These are phyloP conservation scores for Alternaria sp. DNA, from an alignment of 2,329 filamentous ascomycete species.

Conservation along the genomic window DNA sequence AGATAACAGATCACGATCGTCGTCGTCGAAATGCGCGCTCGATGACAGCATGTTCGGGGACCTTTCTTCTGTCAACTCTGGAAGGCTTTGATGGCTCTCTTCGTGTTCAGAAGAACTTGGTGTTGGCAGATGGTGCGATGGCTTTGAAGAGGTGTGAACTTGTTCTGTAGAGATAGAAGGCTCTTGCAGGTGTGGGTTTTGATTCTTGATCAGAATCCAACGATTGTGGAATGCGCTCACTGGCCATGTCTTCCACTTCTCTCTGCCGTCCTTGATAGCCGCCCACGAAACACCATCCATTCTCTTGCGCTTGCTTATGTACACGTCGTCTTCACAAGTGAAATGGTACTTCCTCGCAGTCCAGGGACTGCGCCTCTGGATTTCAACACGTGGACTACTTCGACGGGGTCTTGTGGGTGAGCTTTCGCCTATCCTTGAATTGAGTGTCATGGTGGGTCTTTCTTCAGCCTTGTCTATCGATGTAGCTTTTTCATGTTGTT, in stretches of 20 bases:
- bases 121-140: conserved; percentile 39
- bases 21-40: conserved; percentile 36
- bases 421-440: background rate
- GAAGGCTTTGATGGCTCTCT: conserved; percentile 1
- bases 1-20: conserved; percentile 41
- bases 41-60: conserved; percentile 19
- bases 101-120: conserved; percentile 38
- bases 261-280: conserved; percentile 30
- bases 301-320: conserved; percentile 46
- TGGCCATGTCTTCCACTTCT: conserved; percentile 36
- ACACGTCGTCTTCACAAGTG: conserved; percentile 45
- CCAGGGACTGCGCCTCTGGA: conserved; percentile 14
- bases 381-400: conserved; percentile 27
- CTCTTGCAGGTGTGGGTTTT: conserved; percentile 18
- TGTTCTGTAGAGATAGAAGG: background rate
- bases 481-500: background rate
- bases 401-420: conserved; percentile 11
- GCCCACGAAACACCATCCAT: conserved; percentile 39
- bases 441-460: background rate
- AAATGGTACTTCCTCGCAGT: conserved; percentile 31
- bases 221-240: conserved; percentile 21
- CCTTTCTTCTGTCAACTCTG: background rate
- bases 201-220: conserved; percentile 29
- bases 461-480: background rate
- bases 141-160: conserved; percentile 6